Evolutionary conservation across 1,139 yeast species (phyloP), one percentile per base, ranked within the genome.

Genomic region (Kazachstania sp.): DNA sequence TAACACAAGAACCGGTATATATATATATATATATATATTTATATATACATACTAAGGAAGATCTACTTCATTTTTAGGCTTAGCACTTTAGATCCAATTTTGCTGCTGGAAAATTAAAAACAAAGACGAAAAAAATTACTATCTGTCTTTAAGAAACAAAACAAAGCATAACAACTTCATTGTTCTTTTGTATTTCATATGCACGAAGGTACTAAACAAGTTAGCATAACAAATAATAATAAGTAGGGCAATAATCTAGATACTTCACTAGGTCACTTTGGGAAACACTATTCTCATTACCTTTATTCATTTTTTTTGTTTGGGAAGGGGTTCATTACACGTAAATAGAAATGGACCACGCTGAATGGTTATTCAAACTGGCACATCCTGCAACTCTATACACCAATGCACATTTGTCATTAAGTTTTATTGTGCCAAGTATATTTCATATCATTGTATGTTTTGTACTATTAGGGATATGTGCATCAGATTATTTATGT

Each of bases 401-500:
- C 44, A 48, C 45, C 16, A 46, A 50, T 43, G 53, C 53, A 4
- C 37, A 53, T 4, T 39, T 54, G 12, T 53, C 61, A 9, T 20
- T 51, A 4, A 38, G 45, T 7, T 60, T 62, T 20, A 46, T 59
- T 20, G 16, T 55, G 3, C 49, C 57, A 15, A 60, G 65, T 43
- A 15, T 55, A 13, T 12, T 56, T 3, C 60, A 63, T 44, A 50
- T 63, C 18, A 28, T 49, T 3, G 38, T 60, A 15, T 56, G 59
- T 43, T 63, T 63, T 46, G 54, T 63, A 8, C 45, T 63, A 23
- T 45, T 63, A 16, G 67, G 67, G 3, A 53, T 63, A 41, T 59
- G 64, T 48, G 65, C 67, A 2, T 61, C 66, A 2, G 67, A 63
- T 43, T 62, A 61, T 45, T 47, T 63, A 11, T 63, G 67, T 44